Percentiles rank a stretch among this genome's conserved stretches.
phyloP scores from a whole-genome alignment of 345 rosid genomes.

The Schrenkiella parvula region DNA sequence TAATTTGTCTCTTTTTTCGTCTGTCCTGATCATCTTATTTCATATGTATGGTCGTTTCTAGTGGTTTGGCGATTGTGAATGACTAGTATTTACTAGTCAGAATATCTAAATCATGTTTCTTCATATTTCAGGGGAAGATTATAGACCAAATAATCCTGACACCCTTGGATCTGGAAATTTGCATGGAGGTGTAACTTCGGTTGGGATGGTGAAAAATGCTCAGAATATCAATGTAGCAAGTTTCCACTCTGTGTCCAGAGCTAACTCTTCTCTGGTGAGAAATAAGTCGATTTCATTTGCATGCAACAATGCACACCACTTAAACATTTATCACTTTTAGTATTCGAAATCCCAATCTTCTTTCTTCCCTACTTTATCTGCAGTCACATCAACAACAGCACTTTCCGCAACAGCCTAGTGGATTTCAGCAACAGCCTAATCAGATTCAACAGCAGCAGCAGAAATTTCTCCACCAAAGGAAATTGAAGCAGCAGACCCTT shows the following conservation, averaged over 20 bases:
- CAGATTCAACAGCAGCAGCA: constrained; percentile 57
- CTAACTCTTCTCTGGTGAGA: constrained; percentile 46
- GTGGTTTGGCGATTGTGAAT: constrained; percentile 4
- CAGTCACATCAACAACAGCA: constrained; percentile 60
- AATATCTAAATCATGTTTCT: constrained; percentile 11
- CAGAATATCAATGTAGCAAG: constrained; percentile 47
- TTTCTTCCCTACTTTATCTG: constrained; percentile 34
- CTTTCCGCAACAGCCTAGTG: constrained; percentile 56
- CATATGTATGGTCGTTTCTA: neutral
- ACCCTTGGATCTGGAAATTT: constrained; percentile 60
- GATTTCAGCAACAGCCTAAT: constrained; percentile 55
- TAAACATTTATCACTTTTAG: constrained; percentile 43
- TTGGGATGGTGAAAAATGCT: constrained; percentile 46
- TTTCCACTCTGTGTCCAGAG: constrained; percentile 56
- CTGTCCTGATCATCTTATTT: neutral
- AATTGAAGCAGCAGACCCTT: constrained; percentile 58
- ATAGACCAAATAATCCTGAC: constrained; percentile 51
- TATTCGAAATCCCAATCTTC: constrained; percentile 50
- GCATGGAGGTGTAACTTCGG: constrained; percentile 47
- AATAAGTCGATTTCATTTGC: constrained; percentile 52
- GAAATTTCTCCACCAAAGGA: constrained; percentile 47
- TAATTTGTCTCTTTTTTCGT: constrained; percentile 25
- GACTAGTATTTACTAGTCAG: constrained; percentile 2
- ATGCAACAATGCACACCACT: constrained; percentile 42
- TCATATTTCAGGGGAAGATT: constrained; percentile 63